Evolutionary conservation across 2,329 filamentous ascomycete genomes (phyloP), one percentile per base, ranked within the genome.

Genomic region (Acarospora socialis): DNA sequence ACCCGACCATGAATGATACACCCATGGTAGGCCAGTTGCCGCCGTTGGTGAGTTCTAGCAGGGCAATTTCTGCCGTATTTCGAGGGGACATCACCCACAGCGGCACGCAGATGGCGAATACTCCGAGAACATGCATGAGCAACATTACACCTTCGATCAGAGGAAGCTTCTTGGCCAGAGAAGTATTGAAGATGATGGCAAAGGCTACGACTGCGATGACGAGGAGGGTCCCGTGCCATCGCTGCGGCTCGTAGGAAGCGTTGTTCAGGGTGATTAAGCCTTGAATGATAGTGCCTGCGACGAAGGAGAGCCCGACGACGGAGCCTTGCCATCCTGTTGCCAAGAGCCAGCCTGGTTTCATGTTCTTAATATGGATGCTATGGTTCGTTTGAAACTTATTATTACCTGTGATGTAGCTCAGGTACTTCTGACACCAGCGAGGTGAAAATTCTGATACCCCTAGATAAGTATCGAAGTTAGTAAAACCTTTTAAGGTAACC

Each of bases 101-200:
- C 3, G 57, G 51, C 19, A 61, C 59, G 21, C 63, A 46, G 21
- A 62, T 56, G 7, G 50, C 54, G 28, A 61, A 54, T 7, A 63
- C 46, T 2, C 57, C 59, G 22, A 54, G 46, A 12, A 61, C 43
- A 36, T 63, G 59, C 15, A 61, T 44, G 14, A 60, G 51, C 17
- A 63, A 40, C 7, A 60, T 53, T 6, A 58, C 28, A 6, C 45
- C 48, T 41, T 62, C 57, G 17, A 60, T 46, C 23, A 54, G 14
- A 33, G 57, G 42, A 36, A 54, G 21, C 33, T 46, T 28, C 36
- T 48, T 33, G 31, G 43, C 36, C 24, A 46, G 22, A 17, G 43
- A 24, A 30, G 45, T 51, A 34, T 53, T 53, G 37, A 52, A 47
- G 20, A 48, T 13, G 7, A 51, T 44, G 7, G 43, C 44, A 18